Evolutionary conservation across 2,329 filamentous ascomycete species (phyloP).

Genomic region (Didymella sp.): DNA sequence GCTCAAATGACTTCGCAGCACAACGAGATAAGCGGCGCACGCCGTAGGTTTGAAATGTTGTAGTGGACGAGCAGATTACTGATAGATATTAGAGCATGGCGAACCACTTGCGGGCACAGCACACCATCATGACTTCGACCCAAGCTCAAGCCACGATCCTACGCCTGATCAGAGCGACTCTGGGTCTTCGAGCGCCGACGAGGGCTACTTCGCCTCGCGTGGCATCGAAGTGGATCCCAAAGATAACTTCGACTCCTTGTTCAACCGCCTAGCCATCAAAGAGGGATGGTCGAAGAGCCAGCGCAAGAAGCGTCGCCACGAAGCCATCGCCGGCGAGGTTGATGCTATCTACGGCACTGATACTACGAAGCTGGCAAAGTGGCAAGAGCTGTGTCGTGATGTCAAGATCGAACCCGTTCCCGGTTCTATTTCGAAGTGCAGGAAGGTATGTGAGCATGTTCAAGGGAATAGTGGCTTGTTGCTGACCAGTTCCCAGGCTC

Average conservation of each 20-base stretch:
- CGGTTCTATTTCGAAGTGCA: conserved; percentile 31
- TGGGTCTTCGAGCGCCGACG: background rate
- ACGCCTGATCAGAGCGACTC: conserved; percentile 3
- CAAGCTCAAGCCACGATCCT: background rate
- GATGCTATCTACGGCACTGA: conserved; percentile 17
- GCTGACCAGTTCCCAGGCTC: conserved; percentile 15
- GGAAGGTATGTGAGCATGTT: conserved; percentile 24
- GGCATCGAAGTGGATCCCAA: conserved; percentile 20
- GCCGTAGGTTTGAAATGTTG: background rate
- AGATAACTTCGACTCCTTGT: conserved; percentile 19
- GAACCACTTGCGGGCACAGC: background rate
- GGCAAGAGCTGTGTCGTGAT: conserved; percentile 33
- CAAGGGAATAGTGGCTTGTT: background rate
- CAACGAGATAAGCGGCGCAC: background rate
- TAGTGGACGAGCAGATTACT: background rate
- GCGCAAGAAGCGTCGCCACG: conserved; percentile 8
- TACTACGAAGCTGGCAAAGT: conserved; percentile 24
- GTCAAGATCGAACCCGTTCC: conserved; percentile 24
- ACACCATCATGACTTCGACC: background rate
- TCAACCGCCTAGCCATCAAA: conserved; percentile 24
- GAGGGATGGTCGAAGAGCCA: conserved; percentile 22
- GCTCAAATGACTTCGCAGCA: background rate
- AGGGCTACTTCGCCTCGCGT: conserved; percentile 10
- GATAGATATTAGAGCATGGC: background rate
- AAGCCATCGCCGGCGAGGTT: conserved; percentile 22